These are phyloP conservation scores for Alliaria petiolata DNA, from an alignment of 345 rosid genomes.

Conservation along the genomic window DNA sequence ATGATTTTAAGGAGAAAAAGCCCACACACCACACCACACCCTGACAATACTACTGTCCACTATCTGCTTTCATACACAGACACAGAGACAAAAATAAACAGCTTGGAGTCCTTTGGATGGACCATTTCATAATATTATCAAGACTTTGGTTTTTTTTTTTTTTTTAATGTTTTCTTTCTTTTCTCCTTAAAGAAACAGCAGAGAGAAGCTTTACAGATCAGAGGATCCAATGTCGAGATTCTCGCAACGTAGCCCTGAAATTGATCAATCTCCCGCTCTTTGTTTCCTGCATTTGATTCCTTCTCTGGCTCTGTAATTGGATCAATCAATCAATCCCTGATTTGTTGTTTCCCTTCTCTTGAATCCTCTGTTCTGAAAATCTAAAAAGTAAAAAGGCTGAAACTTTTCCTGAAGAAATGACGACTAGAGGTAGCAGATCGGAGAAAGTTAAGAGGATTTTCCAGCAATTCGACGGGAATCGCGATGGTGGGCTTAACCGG, in stretches of 20 bases:
- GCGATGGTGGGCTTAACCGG: constrained; percentile 87
- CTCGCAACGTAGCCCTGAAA: neutral
- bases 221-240: constrained; percentile 34
- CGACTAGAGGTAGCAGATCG: constrained; percentile 92
- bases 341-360: neutral
- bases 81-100: constrained; percentile 26
- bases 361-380: constrained; percentile 9
- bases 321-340: neutral
- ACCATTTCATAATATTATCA: constrained; percentile 14
- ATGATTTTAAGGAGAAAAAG: neutral
- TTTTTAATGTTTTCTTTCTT: too few relatives aligned
- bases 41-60: constrained; percentile 34
- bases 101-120: constrained; percentile 24
- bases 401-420: constrained; percentile 38
- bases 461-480: constrained; percentile 78
- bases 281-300: constrained; percentile 1
- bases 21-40: neutral
- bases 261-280: constrained; percentile 17
- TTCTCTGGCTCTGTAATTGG: neutral
- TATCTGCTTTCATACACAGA: constrained; percentile 25
- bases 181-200: constrained; percentile 1
- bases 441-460: constrained; percentile 93
- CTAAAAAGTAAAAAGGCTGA: neutral
- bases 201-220: constrained; percentile 30
- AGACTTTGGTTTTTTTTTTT: neutral